A percentile compares a stretch with the other conserved stretches of the same genome.
Evolutionary conservation across 805 yeast genomes (phyloP).

Genomic region (Schwanniomyces vanrijiae): DNA sequence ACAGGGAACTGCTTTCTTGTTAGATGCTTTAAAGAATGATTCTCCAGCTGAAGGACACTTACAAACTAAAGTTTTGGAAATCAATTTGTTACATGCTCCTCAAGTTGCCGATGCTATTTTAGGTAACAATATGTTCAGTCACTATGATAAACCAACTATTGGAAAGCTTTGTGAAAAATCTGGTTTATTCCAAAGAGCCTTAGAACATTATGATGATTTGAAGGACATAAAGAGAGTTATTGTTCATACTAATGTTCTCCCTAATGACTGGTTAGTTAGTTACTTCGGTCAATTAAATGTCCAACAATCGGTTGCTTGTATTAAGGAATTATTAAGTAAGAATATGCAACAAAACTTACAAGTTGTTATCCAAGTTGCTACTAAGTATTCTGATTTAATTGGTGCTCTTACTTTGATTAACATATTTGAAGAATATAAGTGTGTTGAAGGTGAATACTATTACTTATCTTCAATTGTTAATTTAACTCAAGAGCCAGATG

Average conservation of each 20-base stretch:
- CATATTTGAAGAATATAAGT: slow-evolving; percentile 89
- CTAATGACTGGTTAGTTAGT: slow-evolving; percentile 89
- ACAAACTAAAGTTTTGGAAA: slow-evolving; percentile 92
- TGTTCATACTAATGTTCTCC: slow-evolving; percentile 80
- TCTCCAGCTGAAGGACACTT: slow-evolving; percentile 92
- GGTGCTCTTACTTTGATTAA: slow-evolving; percentile 85
- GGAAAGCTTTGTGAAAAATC: slow-evolving; percentile 94
- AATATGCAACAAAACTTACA: slow-evolving; percentile 87
- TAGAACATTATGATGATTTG: slow-evolving; percentile 92
- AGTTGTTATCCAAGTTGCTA: slow-evolving; percentile 93
- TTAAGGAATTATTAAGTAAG: slow-evolving; percentile 77
- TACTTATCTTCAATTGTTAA: slow-evolving; percentile 92
- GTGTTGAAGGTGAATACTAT: slow-evolving; percentile 91
- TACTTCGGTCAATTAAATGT: slow-evolving; percentile 93
- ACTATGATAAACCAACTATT: slow-evolving; percentile 89
- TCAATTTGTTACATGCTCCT: slow-evolving; percentile 92
- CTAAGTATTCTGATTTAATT: slow-evolving; percentile 90
- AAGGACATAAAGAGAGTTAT: slow-evolving; percentile 95
- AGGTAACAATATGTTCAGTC: slow-evolving; percentile 93
- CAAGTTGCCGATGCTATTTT: slow-evolving; percentile 99
- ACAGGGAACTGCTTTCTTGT: slow-evolving; percentile 95
- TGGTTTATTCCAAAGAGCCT: slow-evolving; percentile 93
- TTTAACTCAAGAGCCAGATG: slow-evolving; percentile 89
- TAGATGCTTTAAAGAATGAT: slow-evolving; percentile 93
- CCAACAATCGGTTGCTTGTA: slow-evolving; percentile 85